A percentile compares a stretch with the other conserved stretches of the same genome.
Evolutionary conservation across 163 green algal genomes (phyloP).

Genomic region (Smithsoniella earleae): DNA sequence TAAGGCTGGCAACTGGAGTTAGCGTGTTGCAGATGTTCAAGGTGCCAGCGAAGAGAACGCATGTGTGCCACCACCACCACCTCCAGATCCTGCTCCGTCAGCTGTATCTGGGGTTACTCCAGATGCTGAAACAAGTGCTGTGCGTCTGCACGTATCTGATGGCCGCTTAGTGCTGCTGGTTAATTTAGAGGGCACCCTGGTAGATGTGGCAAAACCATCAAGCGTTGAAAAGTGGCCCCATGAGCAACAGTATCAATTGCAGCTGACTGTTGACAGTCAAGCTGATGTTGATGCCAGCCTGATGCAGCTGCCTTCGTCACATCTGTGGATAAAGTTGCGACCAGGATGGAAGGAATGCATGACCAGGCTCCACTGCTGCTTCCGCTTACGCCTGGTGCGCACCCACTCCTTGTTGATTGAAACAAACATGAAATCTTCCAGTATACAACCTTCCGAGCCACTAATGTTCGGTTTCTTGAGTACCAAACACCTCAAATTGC

Average conservation of each 20-base stretch:
- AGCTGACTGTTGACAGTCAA: constrained; percentile 2
- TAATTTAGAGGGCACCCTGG: neutral
- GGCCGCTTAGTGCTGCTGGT: constrained; percentile 24
- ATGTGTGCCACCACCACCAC: too few species aligned
- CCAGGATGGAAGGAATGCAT: neutral
- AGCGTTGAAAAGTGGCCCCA: constrained; percentile 23
- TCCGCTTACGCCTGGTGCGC: neutral
- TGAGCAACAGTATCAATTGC: constrained; percentile 23
- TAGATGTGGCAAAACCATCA: constrained; percentile 5
- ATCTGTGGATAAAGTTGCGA: constrained; percentile 27
- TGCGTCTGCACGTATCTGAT: neutral
- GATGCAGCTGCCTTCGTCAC: constrained; percentile 13
- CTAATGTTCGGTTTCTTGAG: too few species aligned
- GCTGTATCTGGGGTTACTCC: neutral
- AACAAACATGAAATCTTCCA: too few species aligned
- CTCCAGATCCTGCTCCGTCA: neutral
- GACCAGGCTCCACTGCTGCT: neutral
- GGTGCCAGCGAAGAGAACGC: too few species aligned
- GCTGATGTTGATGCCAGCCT: neutral
- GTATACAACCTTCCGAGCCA: too few species aligned
- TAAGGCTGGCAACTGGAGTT: too few species aligned
- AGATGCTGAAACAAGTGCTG: neutral
- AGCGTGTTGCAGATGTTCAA: too few species aligned
- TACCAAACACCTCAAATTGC: too few species aligned
- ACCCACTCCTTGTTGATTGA: too few species aligned